Evolutionary conservation across 768 basidiomycete species (phyloP), one percentile per base, ranked within the genome.

Genomic region (Tylopilus vinaceipallidus): DNA sequence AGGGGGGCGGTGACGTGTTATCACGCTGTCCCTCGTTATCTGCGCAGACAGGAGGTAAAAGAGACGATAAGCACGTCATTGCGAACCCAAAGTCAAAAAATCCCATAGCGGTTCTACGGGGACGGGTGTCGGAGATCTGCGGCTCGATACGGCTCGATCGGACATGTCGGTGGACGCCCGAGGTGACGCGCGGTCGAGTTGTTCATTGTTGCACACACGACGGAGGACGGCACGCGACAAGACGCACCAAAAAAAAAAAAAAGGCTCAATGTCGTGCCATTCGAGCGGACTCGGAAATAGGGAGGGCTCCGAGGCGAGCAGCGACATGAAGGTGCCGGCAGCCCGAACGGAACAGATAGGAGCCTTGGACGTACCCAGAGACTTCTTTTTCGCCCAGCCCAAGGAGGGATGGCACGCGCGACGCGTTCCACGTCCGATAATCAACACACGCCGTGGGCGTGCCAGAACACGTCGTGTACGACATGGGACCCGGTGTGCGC

Each of bases 271-370:
- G 22, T 35, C 37, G 20, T 23, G 22, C 26, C 49, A 42, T n/a
- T n/a, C 51, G 32, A 37, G 36, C 27, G 16, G 35, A 16, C 7
- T 41, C 59, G 59, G 58, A 61, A 36, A 51, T 60, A 61, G 59
- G 10, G 24, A 35, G n/a, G 58, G 33, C 58, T 59, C 58, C 58
- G 58, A 61, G 59, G 55, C 20, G 38, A 30, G 9, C 22, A 29
- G 37, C n/a, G 42, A 53, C 39, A 47, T 48, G 54, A 46, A 52
- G n/a, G 50, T 60, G 51, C 50, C 48, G 51, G 45, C 47, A 59
- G 30, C 17, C 11, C 13, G 17, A 23, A 44, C 12, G 47, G 33
- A 38, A 23, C 32, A 45, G 42, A 55, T 56, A 56, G 55, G 54
- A 42, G 49, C 29, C 23, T 39, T 45, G 35, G 12, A 30, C 44